These are phyloP conservation scores for Acanthamoeba healyi DNA, from an alignment of 208 protist species.

Conservation along the genomic window DNA sequence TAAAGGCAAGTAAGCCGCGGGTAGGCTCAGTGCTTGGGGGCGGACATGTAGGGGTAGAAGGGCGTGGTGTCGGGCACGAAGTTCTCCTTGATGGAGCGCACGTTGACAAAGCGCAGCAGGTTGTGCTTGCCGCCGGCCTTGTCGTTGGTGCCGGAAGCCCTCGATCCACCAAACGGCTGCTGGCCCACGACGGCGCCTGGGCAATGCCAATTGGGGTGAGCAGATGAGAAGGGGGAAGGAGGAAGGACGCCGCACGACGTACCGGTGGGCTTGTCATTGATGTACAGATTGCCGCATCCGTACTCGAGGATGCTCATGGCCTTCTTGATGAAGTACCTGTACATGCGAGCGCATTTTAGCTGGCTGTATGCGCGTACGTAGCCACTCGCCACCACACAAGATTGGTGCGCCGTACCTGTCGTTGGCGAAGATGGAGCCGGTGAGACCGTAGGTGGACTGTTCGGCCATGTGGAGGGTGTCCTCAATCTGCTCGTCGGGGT, in stretches of 20 bases:
- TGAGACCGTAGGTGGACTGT: slow-evolving; percentile 96
- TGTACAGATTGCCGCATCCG: slow-evolving; percentile 97
- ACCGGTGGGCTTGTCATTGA: slow-evolving; percentile 97
- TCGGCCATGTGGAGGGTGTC: slow-evolving; percentile 92
- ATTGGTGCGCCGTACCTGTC: too few relatives aligned
- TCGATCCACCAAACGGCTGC: slow-evolving; percentile 95
- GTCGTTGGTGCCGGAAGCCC: slow-evolving; percentile 96
- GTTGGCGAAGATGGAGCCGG: slow-evolving; percentile 94
- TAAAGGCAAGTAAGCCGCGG: too few relatives aligned
- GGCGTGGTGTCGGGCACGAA: slow-evolving; percentile 93
- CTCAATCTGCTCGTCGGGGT: slow-evolving; percentile 94
- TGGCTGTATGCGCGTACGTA: too few relatives aligned
- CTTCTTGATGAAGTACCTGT: slow-evolving; percentile 79
- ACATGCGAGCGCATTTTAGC: too few relatives aligned
- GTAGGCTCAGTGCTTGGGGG: neutral
- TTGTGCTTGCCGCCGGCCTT: slow-evolving; percentile 96
- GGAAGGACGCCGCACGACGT: neutral
- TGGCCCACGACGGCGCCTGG: slow-evolving; percentile 97
- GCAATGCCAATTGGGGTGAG: neutral
- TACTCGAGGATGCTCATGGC: slow-evolving; percentile 74
- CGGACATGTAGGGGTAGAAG: slow-evolving; percentile 93
- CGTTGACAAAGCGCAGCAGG: slow-evolving; percentile 92
- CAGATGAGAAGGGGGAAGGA: too few relatives aligned
- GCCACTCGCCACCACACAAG: too few relatives aligned
- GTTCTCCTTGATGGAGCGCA: slow-evolving; percentile 97